Base-by-base conservation (phyloP, 345 rosid species). In the Sonneratia alba region DNA sequence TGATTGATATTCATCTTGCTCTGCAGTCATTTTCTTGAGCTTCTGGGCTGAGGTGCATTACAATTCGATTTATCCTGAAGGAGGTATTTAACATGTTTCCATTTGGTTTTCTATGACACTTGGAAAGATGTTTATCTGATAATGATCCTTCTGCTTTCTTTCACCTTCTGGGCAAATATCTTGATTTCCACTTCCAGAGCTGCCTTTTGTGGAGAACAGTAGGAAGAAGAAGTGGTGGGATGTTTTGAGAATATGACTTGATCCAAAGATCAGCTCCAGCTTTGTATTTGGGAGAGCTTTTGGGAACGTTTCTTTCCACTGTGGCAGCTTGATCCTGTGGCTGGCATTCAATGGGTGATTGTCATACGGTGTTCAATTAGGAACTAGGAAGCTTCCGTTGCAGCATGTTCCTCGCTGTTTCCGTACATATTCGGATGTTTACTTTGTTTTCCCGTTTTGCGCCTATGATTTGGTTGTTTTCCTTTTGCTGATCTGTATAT, bases 1-100 rank as follows among this genome's bases (percentile, higher is more conserved):
- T 57, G 27, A 57, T 57, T 7, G 9, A 22, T 8, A 42, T 42
- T 42, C 45, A 42, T 24, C 48, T 70, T 70, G 59, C 72, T 51
- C 21, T 76, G 79, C 91, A 90, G 99, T 90, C 73, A 85, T 95
- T 73, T 92, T 79, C 85, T 79, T 88, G 82, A 95, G 97, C 81
- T 95, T 95, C 75, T 95, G 97, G 99, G 97, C 96, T 4, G 97
- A 90, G 78, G 99, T 95, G 79, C 97, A 95, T 80, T 92, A 95
- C 85, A 95, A 95, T 75, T 92, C 99, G 11, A 87, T 95, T 9
- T 90, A 92, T 79, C 93, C 97, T 3, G 89, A 81, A 83, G 97
- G 85, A 90, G 99, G 99, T 71, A 71, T 37, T 16, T 62, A 11
- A 32, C 59, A 43, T 47, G 36, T 64, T 36, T 22, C 8, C 11